Evolutionary conservation across 2,329 filamentous ascomycete species (phyloP).

Genomic region (Botryotinia convoluta): DNA sequence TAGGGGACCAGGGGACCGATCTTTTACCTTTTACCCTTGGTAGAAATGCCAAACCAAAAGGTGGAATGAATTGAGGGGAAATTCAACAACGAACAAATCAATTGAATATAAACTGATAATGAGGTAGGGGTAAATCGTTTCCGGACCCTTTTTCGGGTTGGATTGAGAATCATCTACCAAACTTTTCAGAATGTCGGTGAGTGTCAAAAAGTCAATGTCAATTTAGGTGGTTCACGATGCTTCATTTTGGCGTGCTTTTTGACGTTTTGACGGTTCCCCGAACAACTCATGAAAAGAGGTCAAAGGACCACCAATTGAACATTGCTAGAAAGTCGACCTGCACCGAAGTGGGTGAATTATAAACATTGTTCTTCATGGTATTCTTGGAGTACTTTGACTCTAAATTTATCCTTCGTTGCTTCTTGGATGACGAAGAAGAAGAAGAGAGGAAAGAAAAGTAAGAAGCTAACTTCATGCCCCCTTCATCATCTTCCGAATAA

Average conservation of each 20-base stretch:
- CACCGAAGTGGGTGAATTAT: too few species aligned
- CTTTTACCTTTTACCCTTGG: neutral
- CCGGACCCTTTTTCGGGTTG: neutral
- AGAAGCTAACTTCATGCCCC: neutral
- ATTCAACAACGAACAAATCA: neutral
- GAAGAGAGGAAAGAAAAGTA: neutral
- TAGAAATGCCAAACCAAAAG: neutral
- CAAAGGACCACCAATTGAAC: neutral
- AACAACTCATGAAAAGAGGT: neutral
- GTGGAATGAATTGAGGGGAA: conserved; percentile 4
- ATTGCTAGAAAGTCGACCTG: too few species aligned
- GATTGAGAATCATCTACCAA: neutral
- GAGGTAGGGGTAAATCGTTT: neutral
- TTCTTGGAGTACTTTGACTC: neutral
- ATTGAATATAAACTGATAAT: neutral
- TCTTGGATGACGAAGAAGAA: neutral
- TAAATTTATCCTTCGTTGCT: neutral
- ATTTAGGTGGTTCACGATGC: neutral
- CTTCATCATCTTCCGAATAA: neutral
- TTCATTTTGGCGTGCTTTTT: neutral
- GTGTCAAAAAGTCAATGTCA: neutral
- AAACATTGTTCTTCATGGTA: neutral
- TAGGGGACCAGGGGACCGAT: neutral
- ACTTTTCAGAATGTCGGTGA: conserved; percentile 15
- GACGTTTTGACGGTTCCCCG: neutral